A percentile compares a stretch with the other conserved stretches of the same genome.
These are phyloP conservation scores for Heliocybe sulcata DNA, from an alignment of 1,284 basidiomycete species.

Conservation along the genomic window DNA sequence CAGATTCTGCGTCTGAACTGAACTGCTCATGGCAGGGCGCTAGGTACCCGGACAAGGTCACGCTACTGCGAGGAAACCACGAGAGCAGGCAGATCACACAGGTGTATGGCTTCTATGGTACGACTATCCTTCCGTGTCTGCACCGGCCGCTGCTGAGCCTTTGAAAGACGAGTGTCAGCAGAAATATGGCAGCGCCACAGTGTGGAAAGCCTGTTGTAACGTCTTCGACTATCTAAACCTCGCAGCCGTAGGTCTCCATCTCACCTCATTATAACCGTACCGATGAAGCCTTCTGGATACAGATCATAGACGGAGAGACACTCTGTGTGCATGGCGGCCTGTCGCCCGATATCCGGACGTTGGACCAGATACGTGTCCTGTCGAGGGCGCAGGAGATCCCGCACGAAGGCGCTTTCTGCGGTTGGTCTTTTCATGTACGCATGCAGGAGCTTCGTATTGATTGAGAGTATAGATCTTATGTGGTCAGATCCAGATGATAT, in stretches of 20 bases:
- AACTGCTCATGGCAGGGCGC: constrained; percentile 7
- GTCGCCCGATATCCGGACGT: constrained; percentile 86
- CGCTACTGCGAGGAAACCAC: constrained; percentile 89
- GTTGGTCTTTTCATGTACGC: constrained; percentile 32
- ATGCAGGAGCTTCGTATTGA: neutral
- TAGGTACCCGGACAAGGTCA: constrained; percentile 91
- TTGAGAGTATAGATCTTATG: constrained; percentile 69
- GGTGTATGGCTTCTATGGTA: constrained; percentile 97
- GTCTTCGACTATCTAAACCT: constrained; percentile 95
- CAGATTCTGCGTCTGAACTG: neutral
- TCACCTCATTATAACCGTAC: neutral
- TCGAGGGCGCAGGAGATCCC: constrained; percentile 93
- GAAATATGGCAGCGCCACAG: constrained; percentile 90
- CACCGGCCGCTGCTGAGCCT: neutral
- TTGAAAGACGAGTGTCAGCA: constrained; percentile 87
- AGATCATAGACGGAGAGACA: constrained; percentile 92
- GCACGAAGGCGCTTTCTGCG: constrained; percentile 96
- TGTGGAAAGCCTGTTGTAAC: constrained; percentile 94
- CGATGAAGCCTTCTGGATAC: neutral
- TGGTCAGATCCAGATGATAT: constrained; percentile 98
- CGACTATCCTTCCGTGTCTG: constrained; percentile 15
- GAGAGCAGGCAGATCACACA: constrained; percentile 96
- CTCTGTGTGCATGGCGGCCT: constrained; percentile 92
- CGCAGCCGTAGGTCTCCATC: constrained; percentile 64
- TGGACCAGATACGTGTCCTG: constrained; percentile 89